phyloP scores from a whole-genome alignment of 2,329 filamentous ascomycete species.

The Talaromyces sp. region DNA sequence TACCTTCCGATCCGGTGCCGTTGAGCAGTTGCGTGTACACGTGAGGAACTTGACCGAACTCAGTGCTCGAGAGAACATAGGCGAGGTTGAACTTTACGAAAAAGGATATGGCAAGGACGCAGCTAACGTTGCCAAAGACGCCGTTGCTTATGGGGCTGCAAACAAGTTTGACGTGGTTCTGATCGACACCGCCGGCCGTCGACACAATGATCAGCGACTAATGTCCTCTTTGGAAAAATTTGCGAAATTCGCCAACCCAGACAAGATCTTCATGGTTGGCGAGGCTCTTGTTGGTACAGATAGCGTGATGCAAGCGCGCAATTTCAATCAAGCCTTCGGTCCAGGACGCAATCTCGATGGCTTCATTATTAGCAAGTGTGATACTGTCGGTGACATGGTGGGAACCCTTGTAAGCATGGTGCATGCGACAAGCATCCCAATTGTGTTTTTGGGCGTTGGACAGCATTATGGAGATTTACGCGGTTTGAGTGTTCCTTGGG shows the following conservation, averaged over 20 bases:
- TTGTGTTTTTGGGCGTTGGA: constrained; percentile 78
- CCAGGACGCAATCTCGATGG: constrained; percentile 75
- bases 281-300: constrained; percentile 93
- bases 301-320: constrained; percentile 88
- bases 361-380: constrained; percentile 97
- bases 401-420: constrained; percentile 94
- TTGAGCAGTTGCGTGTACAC: constrained; percentile 94
- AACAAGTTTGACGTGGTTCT: constrained; percentile 86
- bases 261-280: constrained; percentile 97
- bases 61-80: constrained; percentile 70
- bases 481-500: constrained; percentile 60
- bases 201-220: constrained; percentile 90
- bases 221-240: constrained; percentile 98
- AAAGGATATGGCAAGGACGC: constrained; percentile 98
- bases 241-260: constrained; percentile 87
- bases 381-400: constrained; percentile 99
- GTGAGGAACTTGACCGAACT: constrained; percentile 90
- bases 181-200: constrained; percentile 89
- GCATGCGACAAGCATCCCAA: constrained; percentile 92
- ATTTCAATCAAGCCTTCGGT: constrained; percentile 93
- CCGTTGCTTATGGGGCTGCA: constrained; percentile 71
- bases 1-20: constrained; percentile 93
- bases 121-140: constrained; percentile 89
- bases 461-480: constrained; percentile 64
- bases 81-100: constrained; percentile 84